phyloP scores from a whole-genome alignment of 176 grass and related monocot species.

The Cocos nucifera region DNA sequence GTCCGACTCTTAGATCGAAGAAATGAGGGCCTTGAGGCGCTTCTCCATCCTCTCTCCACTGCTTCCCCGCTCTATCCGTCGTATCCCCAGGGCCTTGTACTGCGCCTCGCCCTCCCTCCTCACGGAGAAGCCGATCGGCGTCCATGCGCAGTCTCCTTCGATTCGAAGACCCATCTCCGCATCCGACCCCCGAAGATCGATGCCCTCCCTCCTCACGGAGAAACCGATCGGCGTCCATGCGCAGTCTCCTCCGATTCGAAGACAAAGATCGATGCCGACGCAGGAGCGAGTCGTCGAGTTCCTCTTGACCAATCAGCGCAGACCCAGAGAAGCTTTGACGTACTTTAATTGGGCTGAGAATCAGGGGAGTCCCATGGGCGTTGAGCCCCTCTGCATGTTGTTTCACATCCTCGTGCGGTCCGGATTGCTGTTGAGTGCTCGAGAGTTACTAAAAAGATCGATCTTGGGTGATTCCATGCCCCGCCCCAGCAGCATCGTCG shows the following conservation, averaged over 20 bases:
- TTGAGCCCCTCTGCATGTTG: constrained; percentile 18
- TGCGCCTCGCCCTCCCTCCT: neutral
- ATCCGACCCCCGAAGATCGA: too few relatives aligned
- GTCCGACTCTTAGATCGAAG: too few relatives aligned
- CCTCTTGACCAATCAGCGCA: constrained; percentile 9
- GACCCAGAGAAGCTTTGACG: constrained; percentile 11
- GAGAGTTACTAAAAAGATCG: constrained; percentile 9
- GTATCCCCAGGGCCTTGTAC: neutral
- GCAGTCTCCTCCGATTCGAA: too few relatives aligned
- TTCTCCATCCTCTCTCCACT: constrained; percentile 14
- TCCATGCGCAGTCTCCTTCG: too few relatives aligned
- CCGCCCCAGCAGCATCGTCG: constrained; percentile 17
- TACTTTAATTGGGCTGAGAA: constrained; percentile 15
- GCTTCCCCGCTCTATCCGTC: constrained; percentile 13
- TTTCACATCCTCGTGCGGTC: constrained; percentile 30
- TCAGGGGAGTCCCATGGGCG: neutral
- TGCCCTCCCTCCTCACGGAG: too few relatives aligned
- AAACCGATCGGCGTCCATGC: too few relatives aligned
- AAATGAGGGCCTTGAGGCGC: constrained; percentile 11
- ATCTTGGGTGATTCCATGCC: constrained; percentile 1
- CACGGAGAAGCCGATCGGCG: too few relatives aligned
- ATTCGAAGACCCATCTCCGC: too few relatives aligned
- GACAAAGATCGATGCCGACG: too few relatives aligned
- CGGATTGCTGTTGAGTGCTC: neutral
- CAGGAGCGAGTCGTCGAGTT: constrained; percentile 5